Base-by-base conservation (phyloP, 257 asterid genomes). In the Eucommia ulmoides region DNA sequence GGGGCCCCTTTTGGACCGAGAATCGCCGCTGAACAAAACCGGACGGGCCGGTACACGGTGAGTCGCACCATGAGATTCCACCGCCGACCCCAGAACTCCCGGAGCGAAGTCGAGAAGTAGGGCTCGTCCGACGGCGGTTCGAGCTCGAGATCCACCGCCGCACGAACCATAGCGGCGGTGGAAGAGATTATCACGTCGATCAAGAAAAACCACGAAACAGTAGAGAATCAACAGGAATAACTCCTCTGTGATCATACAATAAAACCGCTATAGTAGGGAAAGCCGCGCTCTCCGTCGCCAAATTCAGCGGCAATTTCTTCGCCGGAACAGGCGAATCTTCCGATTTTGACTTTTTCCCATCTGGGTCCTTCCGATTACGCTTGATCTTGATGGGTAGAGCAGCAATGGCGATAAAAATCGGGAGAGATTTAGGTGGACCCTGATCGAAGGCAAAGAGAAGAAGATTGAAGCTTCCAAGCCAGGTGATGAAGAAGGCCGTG, bases 401-500 rank as follows among this genome's bases (percentile, higher is more conserved):
- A 12, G 81, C 79, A 1, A 51, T 52, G 50, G 71, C 45, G 49
- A 79, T 22, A 72, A 84, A 84, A 24, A 26, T 7, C 1, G 62
- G 63, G 3, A 76, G 74, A 26, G 82, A 74, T 8, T 60, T 55
- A 1, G 59, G 41, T 2, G 74, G 89, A 3, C 89, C 93, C 5
- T 23, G 66, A 33, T 74, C 73, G 59, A 76, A 84, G 22, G 87
- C 78, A 52, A 74, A 79, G 38, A 81, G 82, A 50, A 79, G 57
- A 0, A 78, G 70, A 60, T 78, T 70, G 75, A 68, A 81, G 53
- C 45, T 70, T 23, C 81, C 60, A 0, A 84, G 72, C 79, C 89
- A 84, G 1, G 84, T 73, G 61, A 84, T 35, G 67, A 59, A 68
- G 59, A 79, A 63, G 1, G 79, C 60, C 3, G 65, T 46, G 38